Percentiles rank a stretch among this genome's conserved stretches.
Evolutionary conservation across 495 filamentous ascomycete genomes (phyloP).

Genomic region (Aspergillus taichungensis): DNA sequence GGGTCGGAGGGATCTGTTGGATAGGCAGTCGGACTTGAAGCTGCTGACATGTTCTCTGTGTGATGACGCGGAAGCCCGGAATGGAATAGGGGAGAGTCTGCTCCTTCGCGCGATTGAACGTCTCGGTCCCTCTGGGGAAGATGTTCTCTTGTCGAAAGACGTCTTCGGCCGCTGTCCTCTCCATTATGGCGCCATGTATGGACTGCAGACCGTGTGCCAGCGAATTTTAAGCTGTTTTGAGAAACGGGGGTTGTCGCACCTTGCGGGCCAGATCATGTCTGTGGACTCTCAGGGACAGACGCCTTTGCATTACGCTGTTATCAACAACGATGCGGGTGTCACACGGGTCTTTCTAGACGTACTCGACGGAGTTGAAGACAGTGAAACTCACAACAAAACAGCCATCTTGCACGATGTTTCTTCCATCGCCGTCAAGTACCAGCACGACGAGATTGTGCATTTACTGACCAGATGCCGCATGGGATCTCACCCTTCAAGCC

Average conservation of each 20-base stretch:
- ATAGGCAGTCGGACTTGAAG: neutral
- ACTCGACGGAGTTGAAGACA: neutral
- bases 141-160: slow-evolving; percentile 3
- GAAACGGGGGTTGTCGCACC: neutral
- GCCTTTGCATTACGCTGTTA: slow-evolving; percentile 6
- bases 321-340: slow-evolving; percentile 3
- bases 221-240: neutral
- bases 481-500: neutral
- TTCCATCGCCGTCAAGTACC: slow-evolving; percentile 3
- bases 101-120: neutral
- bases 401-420: neutral
- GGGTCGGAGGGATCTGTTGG: neutral
- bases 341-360: neutral
- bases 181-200: slow-evolving; percentile 11
- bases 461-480: neutral
- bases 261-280: neutral
- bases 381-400: neutral
- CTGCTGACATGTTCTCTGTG: neutral
- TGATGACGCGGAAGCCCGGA: neutral
- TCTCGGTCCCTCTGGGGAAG: neutral
- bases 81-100: too few relatives aligned
- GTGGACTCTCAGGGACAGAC: slow-evolving; percentile 4
- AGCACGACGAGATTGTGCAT: slow-evolving; percentile 7
- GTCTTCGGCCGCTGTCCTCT: slow-evolving; percentile 5
- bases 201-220: neutral